Conservation (phyloP, 2,329 filamentous ascomycete species). For the Cladophialophora immunda region DNA sequence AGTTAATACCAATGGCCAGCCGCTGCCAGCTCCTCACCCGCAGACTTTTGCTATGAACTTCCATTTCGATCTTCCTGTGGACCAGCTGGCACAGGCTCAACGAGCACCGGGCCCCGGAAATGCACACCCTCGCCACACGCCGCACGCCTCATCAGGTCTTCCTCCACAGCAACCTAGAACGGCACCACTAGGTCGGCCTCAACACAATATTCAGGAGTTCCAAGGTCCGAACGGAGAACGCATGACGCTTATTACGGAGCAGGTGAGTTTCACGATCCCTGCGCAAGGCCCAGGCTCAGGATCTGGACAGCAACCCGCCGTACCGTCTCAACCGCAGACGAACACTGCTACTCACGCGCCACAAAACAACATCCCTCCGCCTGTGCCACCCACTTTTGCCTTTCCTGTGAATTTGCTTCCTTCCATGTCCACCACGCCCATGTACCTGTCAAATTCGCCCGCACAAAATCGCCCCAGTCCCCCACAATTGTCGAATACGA, state of each 20-base stretch:
- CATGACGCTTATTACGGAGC: conserved; percentile 26
- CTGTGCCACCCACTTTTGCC: not conserved
- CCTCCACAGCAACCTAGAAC: not conserved
- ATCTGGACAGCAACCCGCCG: conserved; percentile 19
- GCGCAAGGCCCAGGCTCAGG: conserved; percentile 25
- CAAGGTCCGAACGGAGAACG: conserved; percentile 34
- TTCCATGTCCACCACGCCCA: not conserved
- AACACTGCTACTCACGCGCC: not conserved
- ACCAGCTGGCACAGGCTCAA: not conserved
- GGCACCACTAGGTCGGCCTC: not conserved
- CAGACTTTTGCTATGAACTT: conserved; percentile 11
- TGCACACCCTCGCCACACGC: not conserved
- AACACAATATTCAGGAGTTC: conserved; percentile 18
- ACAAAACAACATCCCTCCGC: not conserved
- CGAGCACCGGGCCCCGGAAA: not conserved
- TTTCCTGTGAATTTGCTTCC: not conserved
- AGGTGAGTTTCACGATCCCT: conserved; percentile 25
- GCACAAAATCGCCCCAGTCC: not conserved
- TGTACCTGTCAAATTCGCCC: not conserved
- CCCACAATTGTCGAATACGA: conserved; percentile 18
- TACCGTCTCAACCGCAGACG: conserved; percentile 13
- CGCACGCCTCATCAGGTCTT: not conserved
- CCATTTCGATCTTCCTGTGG: not conserved
- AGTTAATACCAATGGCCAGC: conserved; percentile 15
- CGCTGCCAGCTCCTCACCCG: not conserved